Base-by-base conservation (phyloP, 148 eudicot genomes). In the Spergularia marina region DNA sequence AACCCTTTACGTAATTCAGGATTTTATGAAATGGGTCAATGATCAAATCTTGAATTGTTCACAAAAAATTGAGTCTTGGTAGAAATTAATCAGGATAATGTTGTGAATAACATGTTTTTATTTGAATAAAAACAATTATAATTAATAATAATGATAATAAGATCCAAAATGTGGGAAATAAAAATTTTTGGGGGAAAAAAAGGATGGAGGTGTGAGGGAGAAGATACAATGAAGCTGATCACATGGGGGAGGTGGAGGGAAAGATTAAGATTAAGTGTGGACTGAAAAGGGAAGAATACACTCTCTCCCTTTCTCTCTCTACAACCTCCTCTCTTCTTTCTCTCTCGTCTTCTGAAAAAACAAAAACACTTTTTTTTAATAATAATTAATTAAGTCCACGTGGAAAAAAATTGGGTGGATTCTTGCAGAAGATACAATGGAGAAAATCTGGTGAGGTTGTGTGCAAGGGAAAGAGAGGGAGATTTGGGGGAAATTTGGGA, bases 281-380 rank as follows among this genome's bases (percentile, higher is more conserved):
- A 84, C 83, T 86, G 85, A 82, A 82, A 84, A 83, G 78, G 82
- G 60, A 53, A 78, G 71, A 77, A 77, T 55, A 58, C 86, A 83
- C 80, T 83, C 67, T 51, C 71, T 78, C 52, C 53, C 18, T 67
- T 59, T 77, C 71, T 71, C 77, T 77, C 36, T 30, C 36, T 30
- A 30, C 36, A 30, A 30, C 36, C 36, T 44, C 10, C 49, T 44
- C 49, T 44, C 49, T 44, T 44, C 49, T 44, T 57, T 68, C 70
- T 76, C 17, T 20, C 76, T 61, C 74, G 68, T 14, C 58, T 47
- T 47, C 5, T 73, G 36, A 1, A 30, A 30, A 30, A 30, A 30
- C 36, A 30, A 30, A 30, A 30, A 30, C 36, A 30, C 36, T 30
- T 30, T 30, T 30, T 30, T 30, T 30, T 30, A 30, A 30, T 30